Percentiles rank a stretch among this genome's conserved stretches.
Conservation (phyloP, 306 rosid genomes). For the Oxytropis ochrocephala region DNA sequence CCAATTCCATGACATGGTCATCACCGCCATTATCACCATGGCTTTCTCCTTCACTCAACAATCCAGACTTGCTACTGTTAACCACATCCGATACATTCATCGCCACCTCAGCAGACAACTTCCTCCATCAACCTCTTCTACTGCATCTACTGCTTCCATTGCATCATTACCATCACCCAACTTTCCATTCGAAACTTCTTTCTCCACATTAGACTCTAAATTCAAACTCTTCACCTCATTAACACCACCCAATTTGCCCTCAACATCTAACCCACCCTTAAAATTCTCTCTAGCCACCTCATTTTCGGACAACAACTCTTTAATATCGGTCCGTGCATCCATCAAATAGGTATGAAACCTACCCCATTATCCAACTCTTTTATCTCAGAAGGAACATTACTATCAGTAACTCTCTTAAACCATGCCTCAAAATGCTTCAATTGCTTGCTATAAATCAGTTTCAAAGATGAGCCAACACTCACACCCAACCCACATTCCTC, state of each 20-base stretch:
- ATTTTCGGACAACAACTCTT: constrained; percentile 19
- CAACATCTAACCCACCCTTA: background rate
- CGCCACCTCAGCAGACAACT: background rate
- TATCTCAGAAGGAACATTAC: constrained; percentile 30
- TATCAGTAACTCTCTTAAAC: constrained; percentile 27
- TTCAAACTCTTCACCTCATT: constrained; percentile 12
- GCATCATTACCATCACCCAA: background rate
- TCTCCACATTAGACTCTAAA: background rate
- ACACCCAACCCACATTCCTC: constrained; percentile 51
- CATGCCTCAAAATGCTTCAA: constrained; percentile 46
- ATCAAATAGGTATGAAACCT: constrained; percentile 31
- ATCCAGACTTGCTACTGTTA: constrained; percentile 19
- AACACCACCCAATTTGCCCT: background rate
- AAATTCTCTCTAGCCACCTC: constrained; percentile 12
- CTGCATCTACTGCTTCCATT: background rate
- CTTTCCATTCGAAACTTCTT: background rate
- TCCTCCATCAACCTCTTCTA: background rate
- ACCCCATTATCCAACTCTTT: constrained; percentile 27
- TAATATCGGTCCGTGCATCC: constrained; percentile 42
- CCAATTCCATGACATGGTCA: constrained; percentile 16
- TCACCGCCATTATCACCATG: background rate
- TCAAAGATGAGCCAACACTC: constrained; percentile 37
- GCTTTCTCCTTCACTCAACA: constrained; percentile 12
- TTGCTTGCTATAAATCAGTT: constrained; percentile 48
- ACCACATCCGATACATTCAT: background rate